Evolutionary conservation across 1,139 yeast genomes (phyloP), one percentile per base, ranked within the genome.

Genomic region (Meyerozyma carpophila): DNA sequence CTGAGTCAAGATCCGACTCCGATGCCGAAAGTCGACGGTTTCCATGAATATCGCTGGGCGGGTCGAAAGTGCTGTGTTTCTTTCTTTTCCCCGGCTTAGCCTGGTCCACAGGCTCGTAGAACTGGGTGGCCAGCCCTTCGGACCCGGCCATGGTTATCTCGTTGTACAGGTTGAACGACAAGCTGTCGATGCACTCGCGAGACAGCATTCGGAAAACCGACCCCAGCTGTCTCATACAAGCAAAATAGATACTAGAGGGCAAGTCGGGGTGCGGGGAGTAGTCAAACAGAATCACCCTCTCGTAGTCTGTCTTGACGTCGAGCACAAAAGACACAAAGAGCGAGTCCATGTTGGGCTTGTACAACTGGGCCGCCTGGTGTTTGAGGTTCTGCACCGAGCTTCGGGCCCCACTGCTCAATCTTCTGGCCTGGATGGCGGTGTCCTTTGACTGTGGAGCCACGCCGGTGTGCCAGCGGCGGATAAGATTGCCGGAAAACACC

Each of bases 221-320:
- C 2, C 96, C 96, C 1, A 95, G 84, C 56, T 88, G 95, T 50
- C 96, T 70, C 85, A 90, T 85, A 61, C 96, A 90, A 32, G 90
- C 82, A 50, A 87, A 75, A 49, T 69, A 67, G 34, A 79, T 75
- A n/a, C 79, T 70, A 0, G 79, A 73, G 37, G 63, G 63, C 0
- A 75, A 62, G 2, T 58, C 48, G 3, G 62, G 49, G 52, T 82
- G 83, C 1, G 88, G 83, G 4, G 84, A 80, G 58, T 89, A 90
- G 59, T 90, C 96, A 63, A 84, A 89, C 0, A 95, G 84, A 0
- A 85, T 81, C 2, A 90, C 95, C 52, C 91, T 75, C 52, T 89
- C 95, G 56, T 77, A 82, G 44, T 83, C 87, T 0, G 95, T 84
- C 47, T 79, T 79, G 7, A 82, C 79, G 58, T 90, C 96, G 43